A percentile compares a stretch with the other conserved stretches of the same genome.
These are phyloP conservation scores for Cardamine chenopodiifolia DNA, from an alignment of 345 rosid species.

Conservation along the genomic window DNA sequence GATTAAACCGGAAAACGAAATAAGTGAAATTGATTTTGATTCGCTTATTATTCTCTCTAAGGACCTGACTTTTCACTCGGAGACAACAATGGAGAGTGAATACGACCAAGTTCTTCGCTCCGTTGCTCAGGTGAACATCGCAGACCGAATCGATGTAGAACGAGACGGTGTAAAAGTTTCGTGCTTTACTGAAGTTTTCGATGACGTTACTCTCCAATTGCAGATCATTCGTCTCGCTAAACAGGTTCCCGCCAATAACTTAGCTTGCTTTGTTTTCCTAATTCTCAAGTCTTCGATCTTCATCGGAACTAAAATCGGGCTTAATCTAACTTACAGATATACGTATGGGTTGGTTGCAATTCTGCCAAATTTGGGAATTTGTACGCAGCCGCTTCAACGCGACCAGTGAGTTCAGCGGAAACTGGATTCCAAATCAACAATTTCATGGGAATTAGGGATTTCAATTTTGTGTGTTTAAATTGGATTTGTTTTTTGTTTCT, in stretches of 20 bases:
- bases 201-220: conserved; percentile 68
- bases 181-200: conserved; percentile 65
- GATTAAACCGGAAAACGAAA: not conserved
- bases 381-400: conserved; percentile 85
- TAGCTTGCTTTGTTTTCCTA: not conserved
- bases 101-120: conserved; percentile 39
- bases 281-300: conserved; percentile 1
- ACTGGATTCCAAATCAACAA: not conserved
- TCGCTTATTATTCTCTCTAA: not conserved
- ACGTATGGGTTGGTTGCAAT: conserved; percentile 82
- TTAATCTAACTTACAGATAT: conserved; percentile 47
- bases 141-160: conserved; percentile 6
- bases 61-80: conserved; percentile 1
- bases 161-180: conserved; percentile 51
- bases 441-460: conserved; percentile 22
- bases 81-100: conserved; percentile 30
- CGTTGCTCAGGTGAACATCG: conserved; percentile 31
- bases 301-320: conserved; percentile 5
- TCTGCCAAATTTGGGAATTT: conserved; percentile 70
- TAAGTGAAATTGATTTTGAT: not conserved
- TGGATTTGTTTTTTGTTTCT: not conserved
- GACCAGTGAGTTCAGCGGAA: conserved; percentile 53
- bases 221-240: conserved; percentile 73
- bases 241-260: conserved; percentile 52
- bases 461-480: not conserved